Conservation (phyloP, 2,329 filamentous ascomycete genomes). For the Pezicula carpinea region DNA sequence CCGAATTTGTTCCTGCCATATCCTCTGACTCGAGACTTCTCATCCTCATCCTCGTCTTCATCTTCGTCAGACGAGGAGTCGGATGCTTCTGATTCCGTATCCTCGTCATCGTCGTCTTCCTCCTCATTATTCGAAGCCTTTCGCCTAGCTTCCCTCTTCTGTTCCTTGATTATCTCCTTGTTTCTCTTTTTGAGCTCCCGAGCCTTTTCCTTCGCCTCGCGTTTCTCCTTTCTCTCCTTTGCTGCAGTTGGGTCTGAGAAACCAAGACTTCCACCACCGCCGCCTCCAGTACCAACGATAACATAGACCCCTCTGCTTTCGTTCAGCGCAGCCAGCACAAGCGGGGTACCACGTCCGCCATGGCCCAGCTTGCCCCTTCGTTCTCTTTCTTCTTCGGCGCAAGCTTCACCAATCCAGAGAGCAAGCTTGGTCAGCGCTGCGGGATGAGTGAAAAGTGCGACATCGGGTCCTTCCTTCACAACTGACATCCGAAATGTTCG, state of each 20-base stretch:
- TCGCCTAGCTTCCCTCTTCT: slow-evolving; percentile 55
- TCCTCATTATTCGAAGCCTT: slow-evolving; percentile 40
- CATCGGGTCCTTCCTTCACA: slow-evolving; percentile 90
- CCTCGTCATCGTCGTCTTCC: slow-evolving; percentile 43
- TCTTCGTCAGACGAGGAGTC: slow-evolving; percentile 41
- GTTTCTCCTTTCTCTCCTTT: slow-evolving; percentile 58
- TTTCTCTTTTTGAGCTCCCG: slow-evolving; percentile 53
- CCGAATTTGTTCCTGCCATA: slow-evolving; percentile 87
- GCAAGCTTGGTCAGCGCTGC: slow-evolving; percentile 90
- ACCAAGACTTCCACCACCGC: slow-evolving; percentile 61
- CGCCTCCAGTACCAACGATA: slow-evolving; percentile 87
- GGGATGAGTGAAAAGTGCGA: slow-evolving; percentile 86
- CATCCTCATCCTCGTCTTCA: slow-evolving; percentile 51
- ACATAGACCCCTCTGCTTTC: slow-evolving; percentile 84
- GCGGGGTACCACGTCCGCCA: slow-evolving; percentile 70
- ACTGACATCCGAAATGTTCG: slow-evolving; percentile 92
- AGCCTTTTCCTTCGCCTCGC: slow-evolving; percentile 57
- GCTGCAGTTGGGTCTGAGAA: slow-evolving; percentile 64
- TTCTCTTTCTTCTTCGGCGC: slow-evolving; percentile 83
- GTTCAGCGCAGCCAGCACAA: slow-evolving; percentile 87
- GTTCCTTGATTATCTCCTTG: slow-evolving; percentile 54
- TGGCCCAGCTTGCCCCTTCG: slow-evolving; percentile 62
- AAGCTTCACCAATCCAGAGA: slow-evolving; percentile 89
- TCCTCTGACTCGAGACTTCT: slow-evolving; percentile 51
- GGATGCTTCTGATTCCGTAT: slow-evolving; percentile 45